Evolutionary conservation across 1,284 basidiomycete genomes (phyloP), one percentile per base, ranked within the genome.

Genomic region (Dichomitus squalens): DNA sequence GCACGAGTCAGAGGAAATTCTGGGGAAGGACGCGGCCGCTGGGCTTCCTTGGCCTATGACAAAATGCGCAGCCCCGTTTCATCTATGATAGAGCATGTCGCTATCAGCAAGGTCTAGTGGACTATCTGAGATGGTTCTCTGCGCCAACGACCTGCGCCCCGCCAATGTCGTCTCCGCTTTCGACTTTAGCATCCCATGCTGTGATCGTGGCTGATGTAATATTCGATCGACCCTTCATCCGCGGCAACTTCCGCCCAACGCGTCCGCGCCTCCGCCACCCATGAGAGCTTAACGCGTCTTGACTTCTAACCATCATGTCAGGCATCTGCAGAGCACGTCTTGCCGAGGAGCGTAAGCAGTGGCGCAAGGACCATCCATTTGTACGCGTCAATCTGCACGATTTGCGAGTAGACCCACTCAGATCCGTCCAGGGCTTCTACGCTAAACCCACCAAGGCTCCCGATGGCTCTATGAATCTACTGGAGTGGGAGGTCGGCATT

Each of bases 321-420:
- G 85, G 92, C 61, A 88, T 95, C 66, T 90, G 93, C 72, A 83
- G 92, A 70, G 86, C 89, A 38, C 86, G 95, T 68, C 82, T 97
- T 18, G 86, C 95, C 34, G 97, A 99, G 76, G 97, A 99, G 77
- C 87, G 97, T 69, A 99, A 99, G 77, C 94, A 97, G 70, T 99
- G 97, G 97, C 79, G 97, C 63, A 98, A 96, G 74, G 97, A 99
- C 69, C 97, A 99, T 76, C 97, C 97, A 48, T 98, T 97, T 69
- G 96, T 98, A 75, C 75, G 95, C 86, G 39, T 56, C 33, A 52
- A 38, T 47, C 20, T 18, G 4, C 50, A 46, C 33, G 25, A 53
- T 38, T 52, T 34, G 46, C 46, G 31, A 34, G 33, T 29, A 43
- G 58, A 59, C 31, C 57, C 57, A 49, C 52, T 55, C 9, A 64